A percentile compares a stretch with the other conserved stretches of the same genome.
These are phyloP conservation scores for Boechera retrofracta DNA, from an alignment of 345 rosid species.

Conservation along the genomic window DNA sequence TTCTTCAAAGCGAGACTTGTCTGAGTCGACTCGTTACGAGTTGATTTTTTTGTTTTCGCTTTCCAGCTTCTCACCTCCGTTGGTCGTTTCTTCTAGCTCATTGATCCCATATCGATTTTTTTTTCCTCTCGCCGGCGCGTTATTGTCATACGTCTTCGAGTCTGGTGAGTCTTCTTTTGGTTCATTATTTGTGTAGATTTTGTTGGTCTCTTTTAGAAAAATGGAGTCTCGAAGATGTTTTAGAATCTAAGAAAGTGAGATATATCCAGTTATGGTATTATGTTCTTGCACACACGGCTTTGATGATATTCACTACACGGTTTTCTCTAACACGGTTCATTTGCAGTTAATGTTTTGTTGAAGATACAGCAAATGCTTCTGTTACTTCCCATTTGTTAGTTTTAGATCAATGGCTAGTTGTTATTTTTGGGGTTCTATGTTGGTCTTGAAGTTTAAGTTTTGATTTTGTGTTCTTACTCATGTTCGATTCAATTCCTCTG, in stretches of 20 bases:
- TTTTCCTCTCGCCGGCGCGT: constrained; percentile 31
- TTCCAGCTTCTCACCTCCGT: constrained; percentile 28
- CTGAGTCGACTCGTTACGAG: constrained; percentile 46
- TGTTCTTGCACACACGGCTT: background rate
- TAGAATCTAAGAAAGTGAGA: background rate
- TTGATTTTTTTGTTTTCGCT: constrained; percentile 16
- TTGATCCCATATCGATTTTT: background rate
- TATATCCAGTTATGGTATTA: background rate
- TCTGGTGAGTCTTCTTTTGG: constrained; percentile 27
- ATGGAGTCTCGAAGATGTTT: constrained; percentile 28
- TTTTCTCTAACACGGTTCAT: constrained; percentile 6
- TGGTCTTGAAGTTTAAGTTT: background rate
- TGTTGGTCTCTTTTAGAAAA: background rate
- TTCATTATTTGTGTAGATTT: background rate
- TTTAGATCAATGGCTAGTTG: background rate
- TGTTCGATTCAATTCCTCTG: background rate
- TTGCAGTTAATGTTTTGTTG: background rate
- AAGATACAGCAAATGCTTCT: constrained; percentile 12
- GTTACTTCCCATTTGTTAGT: constrained; percentile 17
- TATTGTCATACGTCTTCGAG: constrained; percentile 4
- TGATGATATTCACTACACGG: background rate
- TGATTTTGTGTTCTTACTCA: constrained; percentile 15
- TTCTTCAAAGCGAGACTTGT: constrained; percentile 33
- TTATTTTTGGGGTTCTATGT: background rate
- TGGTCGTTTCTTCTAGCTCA: constrained; percentile 33